These are phyloP conservation scores for Polychaeton citri DNA, from an alignment of 2,329 filamentous ascomycete genomes.

Conservation along the genomic window DNA sequence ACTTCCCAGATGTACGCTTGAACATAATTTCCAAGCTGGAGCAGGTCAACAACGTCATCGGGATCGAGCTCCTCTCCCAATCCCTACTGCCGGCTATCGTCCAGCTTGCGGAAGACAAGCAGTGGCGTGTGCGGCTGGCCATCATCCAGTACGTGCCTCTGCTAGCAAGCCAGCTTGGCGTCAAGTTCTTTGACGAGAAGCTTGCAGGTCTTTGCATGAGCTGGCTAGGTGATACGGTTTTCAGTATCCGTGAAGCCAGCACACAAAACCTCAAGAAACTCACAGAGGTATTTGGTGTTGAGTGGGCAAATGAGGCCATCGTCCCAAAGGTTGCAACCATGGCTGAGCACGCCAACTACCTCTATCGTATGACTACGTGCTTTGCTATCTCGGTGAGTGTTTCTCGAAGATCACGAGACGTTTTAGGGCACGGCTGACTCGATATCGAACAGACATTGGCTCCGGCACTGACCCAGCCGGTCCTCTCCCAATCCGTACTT, in stretches of 20 bases:
- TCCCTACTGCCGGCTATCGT: conserved; percentile 95
- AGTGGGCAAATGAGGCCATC: conserved; percentile 93
- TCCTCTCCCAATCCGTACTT: conserved; percentile 84
- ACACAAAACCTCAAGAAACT: conserved; percentile 97
- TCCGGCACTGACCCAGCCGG: conserved; percentile 80
- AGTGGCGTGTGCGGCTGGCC: conserved; percentile 93
- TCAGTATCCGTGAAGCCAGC: conserved; percentile 94
- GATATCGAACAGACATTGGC: conserved; percentile 67
- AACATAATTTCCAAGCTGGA: conserved; percentile 99
- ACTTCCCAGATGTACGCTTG: conserved; percentile 92
- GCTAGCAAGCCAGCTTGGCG: conserved; percentile 85
- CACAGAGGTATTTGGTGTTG: conserved; percentile 94
- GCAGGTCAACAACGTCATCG: conserved; percentile 96
- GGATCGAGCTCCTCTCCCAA: conserved; percentile 91
- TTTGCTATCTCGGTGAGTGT: conserved; percentile 91
- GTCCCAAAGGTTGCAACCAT: conserved; percentile 98
- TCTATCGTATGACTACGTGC: conserved; percentile 99
- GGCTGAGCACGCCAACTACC: conserved; percentile 96
- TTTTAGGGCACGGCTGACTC: no score
- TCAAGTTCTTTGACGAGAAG: conserved; percentile 98
- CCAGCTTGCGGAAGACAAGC: conserved; percentile 95
- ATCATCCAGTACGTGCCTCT: conserved; percentile 99
- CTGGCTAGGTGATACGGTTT: conserved; percentile 96
- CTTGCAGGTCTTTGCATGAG: conserved; percentile 92
- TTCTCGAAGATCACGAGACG: conserved; percentile 17